Evolutionary conservation across 768 basidiomycete species (phyloP), one percentile per base, ranked within the genome.

Genomic region (Nidularia sp.): DNA sequence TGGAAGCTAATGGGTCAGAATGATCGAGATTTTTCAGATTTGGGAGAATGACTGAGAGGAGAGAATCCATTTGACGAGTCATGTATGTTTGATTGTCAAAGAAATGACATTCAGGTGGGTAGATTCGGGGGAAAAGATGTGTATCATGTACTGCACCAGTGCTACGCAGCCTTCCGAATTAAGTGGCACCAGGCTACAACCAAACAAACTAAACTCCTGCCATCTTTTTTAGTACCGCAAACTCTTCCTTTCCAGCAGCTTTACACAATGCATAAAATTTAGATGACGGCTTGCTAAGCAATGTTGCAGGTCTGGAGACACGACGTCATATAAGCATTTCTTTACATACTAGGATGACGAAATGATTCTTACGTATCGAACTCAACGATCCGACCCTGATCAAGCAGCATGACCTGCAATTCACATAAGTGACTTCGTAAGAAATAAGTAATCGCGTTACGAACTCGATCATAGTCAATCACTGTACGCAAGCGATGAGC

Each of bases 381-480:
- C 60, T 93, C 92, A 4, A 79, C 76, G 44, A 94, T 89, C 1
- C 77, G 78, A 4, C 92, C 91, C 63, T 88, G 76, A 45, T 92
- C 90, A 25, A 93, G 74, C 5, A 90, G 69, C 80, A 90, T 81
- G 25, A 29, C 25, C 25, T 29, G 2, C 4, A 29, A 29, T 29
- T 29, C 25, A 29, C 25, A 4, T 29, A 29, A 29, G 25, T 29
- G 25, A 4, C 25, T 29, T 29, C 25, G 25, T 29, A 29, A 29
- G 25, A 29, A 29, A 29, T 29, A 29, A 29, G 25, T 4, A 29
- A 29, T 4, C 4, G 25, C 25, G 25, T 29, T 29, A 29, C 25
- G 25, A 42, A 90, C 82, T 88, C 85, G 77, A 63, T 92, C 85
- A 59, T 91, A 93, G 60, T 93, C 89, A 53, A 93, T 90, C 45